These are phyloP conservation scores for Blastobotrys aristatus DNA, from an alignment of 1,139 yeast genomes.

Conservation along the genomic window DNA sequence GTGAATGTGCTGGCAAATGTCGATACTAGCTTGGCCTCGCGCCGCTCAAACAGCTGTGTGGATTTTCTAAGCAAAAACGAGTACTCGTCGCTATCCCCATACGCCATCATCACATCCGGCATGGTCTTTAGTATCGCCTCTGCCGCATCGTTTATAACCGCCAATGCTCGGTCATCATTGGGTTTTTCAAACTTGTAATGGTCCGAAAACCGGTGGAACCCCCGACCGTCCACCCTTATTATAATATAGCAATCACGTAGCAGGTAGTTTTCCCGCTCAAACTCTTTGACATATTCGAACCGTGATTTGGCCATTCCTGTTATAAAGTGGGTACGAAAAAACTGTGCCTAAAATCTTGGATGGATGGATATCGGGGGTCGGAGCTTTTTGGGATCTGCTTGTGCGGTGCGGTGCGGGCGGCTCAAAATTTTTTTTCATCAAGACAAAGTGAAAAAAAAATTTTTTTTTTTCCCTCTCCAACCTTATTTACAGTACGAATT, in stretches of 20 bases:
- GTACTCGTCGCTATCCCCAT: constrained; percentile 95
- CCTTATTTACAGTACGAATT: not conserved
- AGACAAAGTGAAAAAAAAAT: not conserved
- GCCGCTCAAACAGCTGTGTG: constrained; percentile 68
- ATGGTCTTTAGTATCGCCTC: constrained; percentile 52
- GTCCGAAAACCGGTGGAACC: constrained; percentile 77
- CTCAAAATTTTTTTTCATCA: not conserved
- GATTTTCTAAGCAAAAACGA: constrained; percentile 65
- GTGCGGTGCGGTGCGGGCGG: no score
- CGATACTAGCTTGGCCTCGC: constrained; percentile 73
- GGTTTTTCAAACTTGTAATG: constrained; percentile 78
- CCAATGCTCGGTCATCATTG: constrained; percentile 71
- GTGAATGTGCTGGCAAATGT: constrained; percentile 81
- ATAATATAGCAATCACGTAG: constrained; percentile 80
- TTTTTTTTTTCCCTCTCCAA: not conserved
- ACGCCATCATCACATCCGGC: constrained; percentile 74
- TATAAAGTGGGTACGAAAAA: not conserved
- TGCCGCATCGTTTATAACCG: constrained; percentile 81
- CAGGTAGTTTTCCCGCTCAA: constrained; percentile 68
- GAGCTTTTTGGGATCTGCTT: no score
- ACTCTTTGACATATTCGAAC: constrained; percentile 78
- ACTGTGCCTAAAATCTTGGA: not conserved
- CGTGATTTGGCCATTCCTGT: constrained; percentile 53
- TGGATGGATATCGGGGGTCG: not conserved
- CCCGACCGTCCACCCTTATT: constrained; percentile 87